Base-by-base conservation (phyloP, 2,329 filamentous ascomycete genomes). In the Leptographium radiaticola region DNA sequence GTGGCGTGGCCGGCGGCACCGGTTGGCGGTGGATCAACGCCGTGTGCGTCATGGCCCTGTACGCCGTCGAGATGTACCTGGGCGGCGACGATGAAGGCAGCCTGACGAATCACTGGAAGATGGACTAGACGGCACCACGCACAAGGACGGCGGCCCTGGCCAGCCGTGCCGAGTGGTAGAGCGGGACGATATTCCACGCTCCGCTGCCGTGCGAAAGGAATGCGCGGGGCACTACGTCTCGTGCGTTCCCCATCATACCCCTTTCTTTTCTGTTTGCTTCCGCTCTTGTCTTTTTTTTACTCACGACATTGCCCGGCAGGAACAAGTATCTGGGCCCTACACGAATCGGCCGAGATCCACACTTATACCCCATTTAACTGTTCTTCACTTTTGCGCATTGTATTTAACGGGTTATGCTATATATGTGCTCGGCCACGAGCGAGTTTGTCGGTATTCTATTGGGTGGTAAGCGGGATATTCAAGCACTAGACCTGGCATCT, bases 1-100 rank as follows among this genome's bases (percentile, higher is more conserved):
- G 88, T 16, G 88, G 86, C 7, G 87, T 89, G 25, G 74, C 83
- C 5, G 89, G 88, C 13, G 88, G 89, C 18, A 94, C 93, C 64
- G 78, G 87, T 18, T 95, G 89, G 87, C 79, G 90, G 53, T 97
- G 93, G 93, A 79, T 93, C 61, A 98, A 98, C 62, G 76, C 97
- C 44, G 87, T 84, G 7, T 82, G 84, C 50, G 96, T 90, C 0
- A 94, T 97, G 86, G 78, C 79, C 8, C 71, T 97, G 16, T 98
- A 98, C 66, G 86, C 89, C 4, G 76, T 97, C 45, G 93, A 98
- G 69, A 72, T 97, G 53, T 91, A 90, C 64, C 78, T 97, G 12
- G 87, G 89, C 25, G 86, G 86, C 59, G 86, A 87, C 53, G 87
- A 94, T 63, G 87, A 95, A 62, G 76, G 79, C 36, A 75, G 79